A percentile compares a stretch with the other conserved stretches of the same genome.
Conservation (phyloP, 1,139 yeast genomes). For the Kodamaea sp. region DNA sequence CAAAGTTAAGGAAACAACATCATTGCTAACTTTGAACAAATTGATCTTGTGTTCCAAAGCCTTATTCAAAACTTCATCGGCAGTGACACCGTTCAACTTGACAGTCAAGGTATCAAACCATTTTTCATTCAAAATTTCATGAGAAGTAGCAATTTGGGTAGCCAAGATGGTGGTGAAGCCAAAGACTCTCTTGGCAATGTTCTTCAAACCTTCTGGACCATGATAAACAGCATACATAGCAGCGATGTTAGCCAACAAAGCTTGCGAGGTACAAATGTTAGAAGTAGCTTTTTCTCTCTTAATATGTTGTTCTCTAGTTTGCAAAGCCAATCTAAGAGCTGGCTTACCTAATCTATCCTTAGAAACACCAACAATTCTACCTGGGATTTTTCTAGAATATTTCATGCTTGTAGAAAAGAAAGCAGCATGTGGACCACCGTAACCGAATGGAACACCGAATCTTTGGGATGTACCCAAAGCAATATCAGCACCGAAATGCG, state of each 20-base stretch:
- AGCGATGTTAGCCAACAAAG: slow-evolving; percentile 89
- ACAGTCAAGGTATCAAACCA: slow-evolving; percentile 92
- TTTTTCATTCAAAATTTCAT: slow-evolving; percentile 51
- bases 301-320: slow-evolving; percentile 97
- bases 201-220: slow-evolving; percentile 84
- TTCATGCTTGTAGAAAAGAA: slow-evolving; percentile 81
- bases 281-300: slow-evolving; percentile 97
- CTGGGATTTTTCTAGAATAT: slow-evolving; percentile 90
- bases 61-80: slow-evolving; percentile 51
- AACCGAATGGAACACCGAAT: slow-evolving; percentile 96
- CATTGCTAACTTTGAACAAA: slow-evolving; percentile 62
- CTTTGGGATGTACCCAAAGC: slow-evolving; percentile 92
- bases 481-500: slow-evolving; percentile 85
- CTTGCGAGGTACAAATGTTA: slow-evolving; percentile 97
- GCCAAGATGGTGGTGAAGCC: slow-evolving; percentile 77
- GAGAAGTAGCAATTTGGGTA: slow-evolving; percentile 44
- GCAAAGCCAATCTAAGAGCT: slow-evolving; percentile 89
- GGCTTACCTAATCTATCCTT: slow-evolving; percentile 87
- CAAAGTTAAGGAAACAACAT: slow-evolving; percentile 66
- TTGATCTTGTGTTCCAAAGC: slow-evolving; percentile 75
- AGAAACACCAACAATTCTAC: slow-evolving; percentile 89
- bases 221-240: slow-evolving; percentile 96
- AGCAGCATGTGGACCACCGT: slow-evolving; percentile 99
- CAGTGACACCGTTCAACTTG: slow-evolving; percentile 43
- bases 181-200: slow-evolving; percentile 75